phyloP scores from a whole-genome alignment of 495 filamentous ascomycete genomes.

The Tuber indicum region DNA sequence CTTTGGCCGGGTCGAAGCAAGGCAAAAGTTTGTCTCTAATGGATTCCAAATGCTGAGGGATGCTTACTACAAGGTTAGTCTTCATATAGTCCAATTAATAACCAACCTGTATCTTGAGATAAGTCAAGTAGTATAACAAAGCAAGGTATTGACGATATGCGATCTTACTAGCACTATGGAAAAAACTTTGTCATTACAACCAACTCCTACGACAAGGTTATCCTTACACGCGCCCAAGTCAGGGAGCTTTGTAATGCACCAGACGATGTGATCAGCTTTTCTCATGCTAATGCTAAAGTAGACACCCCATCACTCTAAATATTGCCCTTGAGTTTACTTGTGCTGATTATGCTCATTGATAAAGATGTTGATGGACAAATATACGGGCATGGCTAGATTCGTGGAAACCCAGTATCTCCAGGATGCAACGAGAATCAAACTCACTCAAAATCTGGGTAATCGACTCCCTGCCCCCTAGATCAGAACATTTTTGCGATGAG shows the following conservation, averaged over 20 bases:
- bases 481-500: neutral
- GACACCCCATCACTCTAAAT: neutral
- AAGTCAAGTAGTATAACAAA: no score
- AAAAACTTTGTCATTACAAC: neutral
- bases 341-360: neutral
- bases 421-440: neutral
- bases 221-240: neutral
- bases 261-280: neutral
- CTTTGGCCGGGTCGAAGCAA: neutral
- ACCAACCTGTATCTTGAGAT: neutral
- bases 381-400: neutral
- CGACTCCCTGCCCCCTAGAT: neutral
- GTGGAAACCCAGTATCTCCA: neutral
- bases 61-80: neutral
- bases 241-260: conserved; percentile 6
- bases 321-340: neutral
- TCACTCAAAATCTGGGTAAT: neutral
- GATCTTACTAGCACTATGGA: neutral
- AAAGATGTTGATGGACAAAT: neutral
- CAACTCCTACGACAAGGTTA: neutral
- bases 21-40: neutral
- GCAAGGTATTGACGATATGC: neutral
- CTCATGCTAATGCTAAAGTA: neutral
- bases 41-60: neutral
- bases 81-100: no score